Evolutionary conservation across 2,329 filamentous ascomycete species (phyloP), one percentile per base, ranked within the genome.

Genomic region (Hypoxylon sp.): DNA sequence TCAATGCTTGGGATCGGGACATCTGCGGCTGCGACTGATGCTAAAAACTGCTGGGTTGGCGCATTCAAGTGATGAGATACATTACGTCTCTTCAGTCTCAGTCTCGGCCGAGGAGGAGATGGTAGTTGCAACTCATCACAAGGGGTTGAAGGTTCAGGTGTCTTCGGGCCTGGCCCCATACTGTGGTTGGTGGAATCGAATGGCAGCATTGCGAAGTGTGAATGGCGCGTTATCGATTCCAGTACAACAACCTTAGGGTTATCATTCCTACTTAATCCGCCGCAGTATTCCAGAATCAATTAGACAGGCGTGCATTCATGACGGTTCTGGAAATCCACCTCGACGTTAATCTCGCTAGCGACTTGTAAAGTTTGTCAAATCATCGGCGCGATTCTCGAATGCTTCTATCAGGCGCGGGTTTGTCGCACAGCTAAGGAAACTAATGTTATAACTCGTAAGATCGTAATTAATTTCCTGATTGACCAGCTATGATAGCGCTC

Each of bases 1-100:
- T 91, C 89, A 62, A 91, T 90, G 76, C 88, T 90, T 13, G 88
- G 89, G 57, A 91, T 85, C 24, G 88, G 87, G 3, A 90, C 81
- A 75, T 91, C 89, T 67, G 88, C 89, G 17, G 88, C 88, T 48
- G 87, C 88, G 63, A 91, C 89, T 3, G 88, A 90, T 2, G 88
- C 88, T n/a, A 91, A 84, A 74, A 91, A 91, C 55, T 91, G 87
- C 74, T 89, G 84, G 1, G 89, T 91, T 1, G 89, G 88, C 39
- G 88, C 88, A 65, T 83, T 78, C 10, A 87, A 80, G 63, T 84
- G 81, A 62, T 84, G 82, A 24, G 86, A 84, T 39, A 83, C 82
- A 74, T 84, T 83, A 73, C 87, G 87, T 73, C 85, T 84, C 78
- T 87, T 87, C 66, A 90, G 78, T 70, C 82, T 84, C 72, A 89